A percentile compares a stretch with the other conserved stretches of the same genome.
These are phyloP conservation scores for Ceratocystis albifundus DNA, from an alignment of 2,329 filamentous ascomycete species.

Conservation along the genomic window DNA sequence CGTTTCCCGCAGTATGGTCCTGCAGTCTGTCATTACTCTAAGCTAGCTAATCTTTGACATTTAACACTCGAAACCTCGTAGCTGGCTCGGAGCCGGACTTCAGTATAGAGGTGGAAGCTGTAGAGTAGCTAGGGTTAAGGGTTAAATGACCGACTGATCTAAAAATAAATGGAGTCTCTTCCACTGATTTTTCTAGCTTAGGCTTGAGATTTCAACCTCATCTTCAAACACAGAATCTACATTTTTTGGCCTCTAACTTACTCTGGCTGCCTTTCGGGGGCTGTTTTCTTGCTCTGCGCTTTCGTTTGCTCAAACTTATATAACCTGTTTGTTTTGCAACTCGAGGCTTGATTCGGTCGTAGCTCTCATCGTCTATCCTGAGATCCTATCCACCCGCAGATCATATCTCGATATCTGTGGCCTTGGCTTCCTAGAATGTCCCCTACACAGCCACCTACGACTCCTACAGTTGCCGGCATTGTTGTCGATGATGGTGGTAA, in stretches of 20 bases:
- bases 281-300: background rate
- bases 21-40: too few relatives aligned
- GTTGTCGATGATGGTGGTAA: slow-evolving; percentile 67
- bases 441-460: background rate
- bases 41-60: too few relatives aligned
- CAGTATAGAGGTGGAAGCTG: too few relatives aligned
- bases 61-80: too few relatives aligned
- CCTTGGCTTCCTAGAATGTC: background rate
- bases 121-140: too few relatives aligned
- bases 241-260: background rate
- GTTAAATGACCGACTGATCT: too few relatives aligned
- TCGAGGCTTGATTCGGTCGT: background rate
- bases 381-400: background rate
- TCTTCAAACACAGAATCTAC: background rate
- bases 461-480: slow-evolving; percentile 47
- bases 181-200: background rate
- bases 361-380: background rate
- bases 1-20: too few relatives aligned
- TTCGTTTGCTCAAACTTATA: background rate
- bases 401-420: background rate
- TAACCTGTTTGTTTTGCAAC: background rate
- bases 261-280: background rate
- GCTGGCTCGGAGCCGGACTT: too few relatives aligned
- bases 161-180: too few relatives aligned
- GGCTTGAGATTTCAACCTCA: background rate